Conservation (phyloP, 257 asterid species). For the Euphrasia confusa region DNA sequence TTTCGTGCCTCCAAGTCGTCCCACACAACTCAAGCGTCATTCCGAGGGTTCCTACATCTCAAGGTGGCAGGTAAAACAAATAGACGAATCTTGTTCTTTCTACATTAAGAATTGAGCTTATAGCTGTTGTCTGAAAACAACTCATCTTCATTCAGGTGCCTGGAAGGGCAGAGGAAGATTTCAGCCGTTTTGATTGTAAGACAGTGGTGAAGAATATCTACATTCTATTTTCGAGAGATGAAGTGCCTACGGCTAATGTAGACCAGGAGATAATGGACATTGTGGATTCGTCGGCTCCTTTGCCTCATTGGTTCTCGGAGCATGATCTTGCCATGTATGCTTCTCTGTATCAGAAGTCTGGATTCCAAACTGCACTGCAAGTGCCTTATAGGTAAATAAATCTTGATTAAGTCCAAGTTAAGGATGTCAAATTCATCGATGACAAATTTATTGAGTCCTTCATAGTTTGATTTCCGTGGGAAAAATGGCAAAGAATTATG, state of each 20-base stretch:
- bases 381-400: conserved; percentile 59
- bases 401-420: background rate
- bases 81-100: background rate
- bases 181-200: conserved; percentile 40
- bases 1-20: conserved; percentile 36
- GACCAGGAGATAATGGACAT: conserved; percentile 60
- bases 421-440: no score
- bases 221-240: conserved; percentile 46
- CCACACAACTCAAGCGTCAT: conserved; percentile 10
- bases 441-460: no score
- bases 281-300: conserved; percentile 40
- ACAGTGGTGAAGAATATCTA: conserved; percentile 58
- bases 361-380: conserved; percentile 55
- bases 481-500: no score
- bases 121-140: background rate
- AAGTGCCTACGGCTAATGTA: conserved; percentile 47
- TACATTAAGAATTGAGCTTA: background rate
- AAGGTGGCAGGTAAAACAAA: conserved; percentile 40
- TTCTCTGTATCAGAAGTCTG: conserved; percentile 55
- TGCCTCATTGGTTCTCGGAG: conserved; percentile 60
- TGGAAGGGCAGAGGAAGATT: conserved; percentile 58
- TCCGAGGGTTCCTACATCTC: conserved; percentile 39
- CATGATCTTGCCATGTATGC: conserved; percentile 55
- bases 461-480: no score
- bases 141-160: conserved; percentile 27